Evolutionary conservation across 2,329 filamentous ascomycete species (phyloP).

Genomic region (Aspergillus texensis): DNA sequence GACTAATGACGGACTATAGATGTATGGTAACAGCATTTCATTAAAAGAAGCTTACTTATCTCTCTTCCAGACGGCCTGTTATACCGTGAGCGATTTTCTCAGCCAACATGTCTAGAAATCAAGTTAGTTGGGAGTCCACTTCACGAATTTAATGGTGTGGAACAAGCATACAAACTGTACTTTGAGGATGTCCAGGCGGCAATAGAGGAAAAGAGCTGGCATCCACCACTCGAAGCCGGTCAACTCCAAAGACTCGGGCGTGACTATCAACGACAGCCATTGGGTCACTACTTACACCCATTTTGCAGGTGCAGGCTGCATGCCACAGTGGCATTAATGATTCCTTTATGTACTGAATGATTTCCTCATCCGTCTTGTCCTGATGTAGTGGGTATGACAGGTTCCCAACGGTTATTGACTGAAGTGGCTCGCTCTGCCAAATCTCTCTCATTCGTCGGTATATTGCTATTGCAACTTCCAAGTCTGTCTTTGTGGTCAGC

Average conservation of each 20-base stretch:
- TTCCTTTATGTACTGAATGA: not conserved
- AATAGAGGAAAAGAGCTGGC: constrained; percentile 9
- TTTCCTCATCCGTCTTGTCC: not conserved
- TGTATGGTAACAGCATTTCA: no score
- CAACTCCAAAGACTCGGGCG: constrained; percentile 4
- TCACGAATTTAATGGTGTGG: not conserved
- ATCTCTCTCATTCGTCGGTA: constrained; percentile 45
- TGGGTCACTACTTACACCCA: constrained; percentile 1
- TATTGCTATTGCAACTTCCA: constrained; percentile 44
- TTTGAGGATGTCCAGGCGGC: constrained; percentile 6
- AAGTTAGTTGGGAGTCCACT: not conserved
- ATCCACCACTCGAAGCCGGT: constrained; percentile 9
- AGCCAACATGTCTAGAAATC: not conserved
- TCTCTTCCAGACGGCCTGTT: not conserved
- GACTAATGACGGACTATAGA: no score
- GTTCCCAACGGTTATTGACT: not conserved
- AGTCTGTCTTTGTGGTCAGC: constrained; percentile 43
- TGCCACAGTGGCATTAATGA: not conserved
- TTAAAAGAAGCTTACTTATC: no score
- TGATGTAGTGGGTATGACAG: not conserved
- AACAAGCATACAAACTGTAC: not conserved
- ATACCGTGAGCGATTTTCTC: not conserved
- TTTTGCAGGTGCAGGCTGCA: constrained; percentile 7
- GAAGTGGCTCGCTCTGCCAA: constrained; percentile 14
- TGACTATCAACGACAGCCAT: constrained; percentile 6